Base-by-base conservation (phyloP, 2,329 filamentous ascomycete species). In the Epichloe scottii region DNA sequence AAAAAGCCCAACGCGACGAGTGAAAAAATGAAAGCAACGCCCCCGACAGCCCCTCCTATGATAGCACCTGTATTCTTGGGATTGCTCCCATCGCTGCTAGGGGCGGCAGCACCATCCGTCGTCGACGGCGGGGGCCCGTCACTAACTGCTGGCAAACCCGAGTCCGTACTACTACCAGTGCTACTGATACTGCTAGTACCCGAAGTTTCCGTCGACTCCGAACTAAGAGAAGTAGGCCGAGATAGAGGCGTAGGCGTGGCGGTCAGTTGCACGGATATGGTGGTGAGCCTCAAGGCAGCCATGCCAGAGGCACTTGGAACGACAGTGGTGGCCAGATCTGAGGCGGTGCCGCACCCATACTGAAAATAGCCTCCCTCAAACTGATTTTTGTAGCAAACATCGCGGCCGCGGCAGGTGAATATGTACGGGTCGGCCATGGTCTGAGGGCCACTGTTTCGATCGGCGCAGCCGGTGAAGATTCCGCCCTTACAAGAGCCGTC, bases 401-500 rank as follows among this genome's bases (percentile, higher is more conserved):
- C 58, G 46, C 65, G 63, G 4, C 71, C 74, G n/a, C 61, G 55
- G 61, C 78, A 82, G 10, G 77, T 79, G 57, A 68, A 81, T 34
- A 81, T 66, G 53, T 79, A 80, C 0, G 78, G 77, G 55, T 82
- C 72, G 50, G 72, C 65, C 51, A 71, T 73, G 3, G 70, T 74
- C 58, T 77, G 74, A 1, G 71, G 65, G 4, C 66, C 66, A 51
- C 71, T 77, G 56, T 72, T 74, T 48, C 59, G 58, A 58, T 82
- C 78, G 41, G 79, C 74, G 53, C 78, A 82, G 39, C 68, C 71
- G 2, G 78, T 82, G 60, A 72, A 82, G 39, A 82, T 72, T 49
- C 78, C 78, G 3, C 69, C 66, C 1, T 73, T 75, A 61, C 78
- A 82, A 6, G 70, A 58, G 3, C 65, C 70, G 14, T 62, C 61